Evolutionary conservation across 1,284 basidiomycete species (phyloP).

Genomic region (Singerocomus rubriflavus): DNA sequence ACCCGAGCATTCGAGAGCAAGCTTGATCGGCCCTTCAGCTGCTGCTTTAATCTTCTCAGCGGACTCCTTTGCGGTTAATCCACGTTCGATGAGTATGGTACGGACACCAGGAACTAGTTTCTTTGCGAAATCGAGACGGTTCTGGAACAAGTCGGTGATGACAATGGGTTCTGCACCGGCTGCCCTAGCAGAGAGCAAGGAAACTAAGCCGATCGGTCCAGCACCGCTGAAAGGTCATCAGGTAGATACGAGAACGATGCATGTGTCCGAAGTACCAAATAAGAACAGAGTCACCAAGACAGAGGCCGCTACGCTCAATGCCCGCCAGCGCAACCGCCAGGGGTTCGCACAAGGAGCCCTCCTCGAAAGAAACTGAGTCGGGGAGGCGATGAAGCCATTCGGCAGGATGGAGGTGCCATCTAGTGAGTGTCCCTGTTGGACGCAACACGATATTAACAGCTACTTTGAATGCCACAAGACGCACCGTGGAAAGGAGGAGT

Average conservation of each 20-base stretch:
- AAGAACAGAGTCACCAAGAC: constrained; percentile 57
- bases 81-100: constrained; percentile 49
- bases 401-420: constrained; percentile 61
- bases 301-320: constrained; percentile 56
- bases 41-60: constrained; percentile 48
- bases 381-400: constrained; percentile 63
- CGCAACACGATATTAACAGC: constrained; percentile 1
- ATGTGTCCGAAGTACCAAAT: constrained; percentile 44
- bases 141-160: constrained; percentile 78
- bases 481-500: constrained; percentile 61
- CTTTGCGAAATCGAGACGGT: constrained; percentile 79
- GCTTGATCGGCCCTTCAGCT: constrained; percentile 44
- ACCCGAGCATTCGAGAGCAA: constrained; percentile 75
- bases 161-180: constrained; percentile 76
- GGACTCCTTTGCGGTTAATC: constrained; percentile 42
- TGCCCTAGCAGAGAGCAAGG: constrained; percentile 76
- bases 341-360: constrained; percentile 62
- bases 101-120: constrained; percentile 69
- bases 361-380: constrained; percentile 56
- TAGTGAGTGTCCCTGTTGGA: constrained; percentile 49
- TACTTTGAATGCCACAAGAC: not conserved
- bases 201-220: constrained; percentile 83
- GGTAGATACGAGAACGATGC: not conserved
- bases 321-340: constrained; percentile 61
- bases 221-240: constrained; percentile 51